Evolutionary conservation across 176 grass and related monocot genomes (phyloP), one percentile per base, ranked within the genome.

Genomic region (Avena sativa): DNA sequence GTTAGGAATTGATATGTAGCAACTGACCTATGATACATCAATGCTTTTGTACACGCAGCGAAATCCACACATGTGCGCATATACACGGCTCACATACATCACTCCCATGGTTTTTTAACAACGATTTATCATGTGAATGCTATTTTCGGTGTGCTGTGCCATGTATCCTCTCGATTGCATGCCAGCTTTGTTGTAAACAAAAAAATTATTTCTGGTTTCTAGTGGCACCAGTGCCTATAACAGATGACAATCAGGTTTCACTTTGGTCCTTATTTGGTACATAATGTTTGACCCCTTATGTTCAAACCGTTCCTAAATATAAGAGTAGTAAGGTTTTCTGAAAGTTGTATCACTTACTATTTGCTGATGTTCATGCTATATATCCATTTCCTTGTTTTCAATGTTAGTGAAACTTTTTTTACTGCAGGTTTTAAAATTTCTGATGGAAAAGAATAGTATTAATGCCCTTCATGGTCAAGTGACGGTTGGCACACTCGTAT

Each of bases 361-460:
- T 66, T 11, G 21, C 12, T 80, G 23, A 74, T 74, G 46, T 50
- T 36, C 21, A 30, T 68, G 25, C 66, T 88, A 25, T 59, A 86
- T 32, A 70, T 86, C 23, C 26, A 43, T 66, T 46, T 32, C 5
- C 19, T 63, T 64, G 77, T 85, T 25, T 61, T 76, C 6, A 49
- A 53, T 80, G 4, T 67, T 71, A 76, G 56, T 59, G 8, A 9
- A 7, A 49, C 28, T 17, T 0, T 72, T 71, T 91, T 86, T 61
- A 11, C 48, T 86, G 23, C 58, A 99, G 97, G 97, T 99, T 81
- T 87, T 99, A 40, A 99, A 96, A 83, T 99, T 99, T 89, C 87
- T 99, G 56, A 99, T 99, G 97, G 97, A 99, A 89, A 96, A 28
- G 86, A 99, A 99, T 59, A 94, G 94, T 86, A 94, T 99, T 72